Percentiles rank a stretch among this genome's conserved stretches.
Evolutionary conservation across 371 early-diverging fungal genomes (phyloP).

Genomic region (Coemansia sp.): DNA sequence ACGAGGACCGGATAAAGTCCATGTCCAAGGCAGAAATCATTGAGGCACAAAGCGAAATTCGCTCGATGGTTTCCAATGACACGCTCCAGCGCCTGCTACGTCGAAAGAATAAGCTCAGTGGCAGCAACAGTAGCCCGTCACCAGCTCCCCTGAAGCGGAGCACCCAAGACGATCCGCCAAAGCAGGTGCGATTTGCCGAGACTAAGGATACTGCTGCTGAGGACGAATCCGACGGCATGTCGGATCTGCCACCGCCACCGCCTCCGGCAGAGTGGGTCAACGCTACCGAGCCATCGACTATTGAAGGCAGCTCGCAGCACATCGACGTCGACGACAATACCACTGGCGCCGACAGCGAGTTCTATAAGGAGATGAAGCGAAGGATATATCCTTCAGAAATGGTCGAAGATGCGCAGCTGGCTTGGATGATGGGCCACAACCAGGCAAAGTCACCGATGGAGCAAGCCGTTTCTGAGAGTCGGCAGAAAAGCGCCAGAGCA

Average conservation of each 20-base stretch:
- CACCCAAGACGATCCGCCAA: not conserved
- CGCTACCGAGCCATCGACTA: not conserved
- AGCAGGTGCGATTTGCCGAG: conserved; percentile 22
- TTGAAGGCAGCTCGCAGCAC: not conserved
- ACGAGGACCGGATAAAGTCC: conserved; percentile 10
- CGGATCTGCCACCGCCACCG: conserved; percentile 31
- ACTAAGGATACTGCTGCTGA: not conserved
- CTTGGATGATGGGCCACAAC: conserved; percentile 50
- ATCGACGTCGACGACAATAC: conserved; percentile 27
- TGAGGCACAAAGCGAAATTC: conserved; percentile 47
- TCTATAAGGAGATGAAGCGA: conserved; percentile 41
- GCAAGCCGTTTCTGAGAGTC: conserved; percentile 22
- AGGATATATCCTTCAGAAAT: conserved; percentile 42
- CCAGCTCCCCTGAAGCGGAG: too few relatives aligned
- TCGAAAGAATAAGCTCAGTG: not conserved
- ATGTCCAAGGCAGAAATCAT: conserved; percentile 39
- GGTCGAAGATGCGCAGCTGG: conserved; percentile 48
- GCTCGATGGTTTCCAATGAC: conserved; percentile 23
- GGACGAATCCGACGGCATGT: conserved; percentile 1
- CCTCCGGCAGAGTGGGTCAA: conserved; percentile 45
- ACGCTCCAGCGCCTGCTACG: conserved; percentile 26
- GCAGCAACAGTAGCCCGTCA: not conserved
- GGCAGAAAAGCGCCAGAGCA: conserved; percentile 14
- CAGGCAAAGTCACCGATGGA: conserved; percentile 52
- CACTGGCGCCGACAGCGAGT: conserved; percentile 38